Evolutionary conservation across 768 basidiomycete species (phyloP).

Genomic region (Austroboletus festivus): DNA sequence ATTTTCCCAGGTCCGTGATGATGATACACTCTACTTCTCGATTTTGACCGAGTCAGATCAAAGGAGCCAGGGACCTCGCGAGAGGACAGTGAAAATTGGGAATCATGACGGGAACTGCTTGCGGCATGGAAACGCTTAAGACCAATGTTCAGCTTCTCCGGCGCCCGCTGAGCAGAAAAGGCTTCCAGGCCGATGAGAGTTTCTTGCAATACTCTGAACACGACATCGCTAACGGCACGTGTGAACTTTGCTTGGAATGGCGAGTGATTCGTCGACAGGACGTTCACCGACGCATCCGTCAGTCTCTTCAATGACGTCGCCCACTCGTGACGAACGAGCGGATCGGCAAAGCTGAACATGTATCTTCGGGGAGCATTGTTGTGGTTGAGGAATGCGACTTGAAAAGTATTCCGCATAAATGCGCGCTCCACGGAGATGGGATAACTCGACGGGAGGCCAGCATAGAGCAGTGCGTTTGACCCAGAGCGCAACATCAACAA

Average conservation of each 20-base stretch:
- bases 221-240: conserved; percentile 68
- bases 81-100: conserved; percentile 26
- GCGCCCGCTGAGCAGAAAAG: conserved; percentile 15
- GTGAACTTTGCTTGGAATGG: conserved; percentile 46
- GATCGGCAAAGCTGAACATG: conserved; percentile 91
- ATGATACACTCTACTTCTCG: conserved; percentile 67
- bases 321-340: conserved; percentile 74
- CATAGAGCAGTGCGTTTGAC: conserved; percentile 77
- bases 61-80: conserved; percentile 23
- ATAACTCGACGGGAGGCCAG: conserved; percentile 76
- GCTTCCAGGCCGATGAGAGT: conserved; percentile 55
- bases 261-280: conserved; percentile 26
- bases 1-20: conserved; percentile 60
- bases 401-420: conserved; percentile 97
- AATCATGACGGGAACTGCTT: conserved; percentile 14
- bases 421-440: conserved; percentile 81
- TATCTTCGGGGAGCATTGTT: conserved; percentile 73
- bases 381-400: conserved; percentile 78
- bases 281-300: conserved; percentile 48
- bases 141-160: conserved; percentile 33
- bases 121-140: conserved; percentile 32
- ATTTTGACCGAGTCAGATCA: conserved; percentile 60
- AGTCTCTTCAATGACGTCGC: conserved; percentile 62
- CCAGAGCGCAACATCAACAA: conserved; percentile 85
- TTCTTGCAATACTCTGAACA: conserved; percentile 83